phyloP scores from a whole-genome alignment of 352 stramenopile species.

The Pythium graminicola region DNA sequence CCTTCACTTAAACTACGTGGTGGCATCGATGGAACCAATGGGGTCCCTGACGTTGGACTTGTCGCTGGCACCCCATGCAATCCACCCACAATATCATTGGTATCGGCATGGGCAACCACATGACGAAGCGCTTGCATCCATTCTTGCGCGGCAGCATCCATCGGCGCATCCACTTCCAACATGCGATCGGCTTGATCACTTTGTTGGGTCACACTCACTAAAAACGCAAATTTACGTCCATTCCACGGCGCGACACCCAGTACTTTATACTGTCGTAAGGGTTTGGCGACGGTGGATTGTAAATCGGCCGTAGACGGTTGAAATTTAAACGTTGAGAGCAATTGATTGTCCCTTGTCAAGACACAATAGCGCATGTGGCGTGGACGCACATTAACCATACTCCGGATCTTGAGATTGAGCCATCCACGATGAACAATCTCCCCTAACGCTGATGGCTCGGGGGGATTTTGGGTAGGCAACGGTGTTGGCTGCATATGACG shows the following conservation, averaged over 20 bases:
- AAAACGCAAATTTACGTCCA: constrained; percentile 63
- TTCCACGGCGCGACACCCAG: constrained; percentile 67
- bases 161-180: constrained; percentile 64
- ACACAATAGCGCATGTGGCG: constrained; percentile 84
- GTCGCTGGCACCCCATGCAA: neutral
- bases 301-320: constrained; percentile 70
- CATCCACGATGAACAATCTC: constrained; percentile 74
- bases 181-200: constrained; percentile 70
- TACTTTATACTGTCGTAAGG: constrained; percentile 63
- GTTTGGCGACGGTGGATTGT: constrained; percentile 44
- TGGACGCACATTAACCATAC: constrained; percentile 78
- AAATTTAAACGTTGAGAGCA: constrained; percentile 83
- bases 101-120: constrained; percentile 40
- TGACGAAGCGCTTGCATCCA: constrained; percentile 68
- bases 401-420: constrained; percentile 84
- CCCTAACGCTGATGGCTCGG: constrained; percentile 46
- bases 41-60: neutral
- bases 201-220: constrained; percentile 63
- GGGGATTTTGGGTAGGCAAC: constrained; percentile 40
- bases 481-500: constrained; percentile 51
- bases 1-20: constrained; percentile 18
- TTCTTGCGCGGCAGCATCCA: constrained; percentile 48
- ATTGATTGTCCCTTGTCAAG: constrained; percentile 47
- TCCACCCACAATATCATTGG: constrained; percentile 14
- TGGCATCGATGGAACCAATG: neutral